Evolutionary conservation across 805 yeast genomes (phyloP), one percentile per base, ranked within the genome.

Genomic region (Candida taoyuanica): DNA sequence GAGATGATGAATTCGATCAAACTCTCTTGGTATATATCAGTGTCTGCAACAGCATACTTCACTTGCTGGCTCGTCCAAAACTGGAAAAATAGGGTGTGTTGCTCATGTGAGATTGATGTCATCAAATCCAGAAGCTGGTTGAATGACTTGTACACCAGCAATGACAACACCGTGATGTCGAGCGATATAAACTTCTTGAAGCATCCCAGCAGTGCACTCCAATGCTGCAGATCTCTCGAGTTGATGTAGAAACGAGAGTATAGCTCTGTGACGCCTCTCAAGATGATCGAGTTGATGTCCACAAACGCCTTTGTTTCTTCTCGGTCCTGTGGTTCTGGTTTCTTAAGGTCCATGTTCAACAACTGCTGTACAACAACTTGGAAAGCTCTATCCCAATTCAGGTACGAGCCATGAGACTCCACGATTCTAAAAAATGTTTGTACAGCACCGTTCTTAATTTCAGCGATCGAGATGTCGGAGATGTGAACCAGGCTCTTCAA

Each of bases 391-490:
- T 70, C 62, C 96, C 96, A 88, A 2, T 76, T 72, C 15, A 78
- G 64, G 30, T 65, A 64, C 9, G 59, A 52, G 0, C 85, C 82
- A 56, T 83, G 86, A 3, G 89, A 74, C 36, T 84, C 86, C 43
- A 85, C 68, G 20, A 91, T 80, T 47, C 89, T 76, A 61, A 87
- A 86, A 47, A 89, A 79, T 0, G 96, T 91, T 55, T 88, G 95
- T 13, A 87, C 73, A 0, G 96, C 80, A 2, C 96, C 96, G 51
- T 87, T 88, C 44, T 94, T 71, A 1, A 91, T 95, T 50, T 88
- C 95, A 1, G 80, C 72, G 39, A 95, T 70, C 3, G 68, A 52
- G 47, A 84, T 95, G 19, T 64, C 56, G 0, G 89, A 73, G 17
- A 87, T 71, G 17, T 70, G 68, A 0, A 87, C 78, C 26, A 91